Evolutionary conservation across 225 moss, liverwort and hornwort species (phyloP).

Genomic region (Marchantia polymorpha): DNA sequence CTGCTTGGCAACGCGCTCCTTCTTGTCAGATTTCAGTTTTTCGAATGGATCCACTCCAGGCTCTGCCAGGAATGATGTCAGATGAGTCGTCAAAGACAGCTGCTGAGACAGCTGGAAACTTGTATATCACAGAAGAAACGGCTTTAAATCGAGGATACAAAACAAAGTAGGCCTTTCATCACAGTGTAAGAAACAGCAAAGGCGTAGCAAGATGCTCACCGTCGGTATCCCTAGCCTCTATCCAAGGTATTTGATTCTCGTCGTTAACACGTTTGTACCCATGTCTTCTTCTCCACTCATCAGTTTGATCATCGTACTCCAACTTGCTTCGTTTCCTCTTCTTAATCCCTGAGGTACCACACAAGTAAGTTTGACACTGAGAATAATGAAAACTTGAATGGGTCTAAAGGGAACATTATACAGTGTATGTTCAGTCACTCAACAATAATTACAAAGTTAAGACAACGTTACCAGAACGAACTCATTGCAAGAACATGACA

Average conservation of each 20-base stretch:
- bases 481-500: too few relatives aligned
- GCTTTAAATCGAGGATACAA: not conserved
- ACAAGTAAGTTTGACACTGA: not conserved
- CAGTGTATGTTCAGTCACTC: too few relatives aligned
- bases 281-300: slow-evolving; percentile 87
- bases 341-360: slow-evolving; percentile 51
- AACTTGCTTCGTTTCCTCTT: slow-evolving; percentile 92
- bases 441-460: too few relatives aligned
- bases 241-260: slow-evolving; percentile 71
- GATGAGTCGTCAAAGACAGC: not conserved
- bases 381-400: too few relatives aligned
- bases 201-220: slow-evolving; percentile 38
- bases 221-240: slow-evolving; percentile 70
- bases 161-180: not conserved
- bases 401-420: too few relatives aligned
- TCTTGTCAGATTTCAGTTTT: slow-evolving; percentile 58
- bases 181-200: not conserved
- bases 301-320: slow-evolving; percentile 78
- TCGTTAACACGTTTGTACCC: slow-evolving; percentile 95
- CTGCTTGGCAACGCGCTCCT: slow-evolving; percentile 73
- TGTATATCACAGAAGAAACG: not conserved
- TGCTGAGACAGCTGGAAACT: not conserved
- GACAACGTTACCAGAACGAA: too few relatives aligned
- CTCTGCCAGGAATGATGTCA: slow-evolving; percentile 34
- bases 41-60: slow-evolving; percentile 85